Conservation (phyloP, 108 stramenopile species). For the Conticribra weissflogii region DNA sequence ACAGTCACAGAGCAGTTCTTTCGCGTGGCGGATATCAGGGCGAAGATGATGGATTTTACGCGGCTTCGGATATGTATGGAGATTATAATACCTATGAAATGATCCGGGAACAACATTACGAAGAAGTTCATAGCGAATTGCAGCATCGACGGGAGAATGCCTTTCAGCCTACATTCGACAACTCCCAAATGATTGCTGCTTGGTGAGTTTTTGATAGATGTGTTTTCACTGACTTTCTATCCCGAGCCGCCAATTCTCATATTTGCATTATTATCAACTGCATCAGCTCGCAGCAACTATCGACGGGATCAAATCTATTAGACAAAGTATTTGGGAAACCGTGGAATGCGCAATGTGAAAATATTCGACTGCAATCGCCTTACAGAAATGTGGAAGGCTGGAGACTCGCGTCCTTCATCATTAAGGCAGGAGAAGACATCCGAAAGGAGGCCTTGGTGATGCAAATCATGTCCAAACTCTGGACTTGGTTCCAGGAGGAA, state of each 20-base stretch:
- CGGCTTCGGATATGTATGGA: constrained; percentile 17
- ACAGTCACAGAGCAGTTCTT: constrained; percentile 30
- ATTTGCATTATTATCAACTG: neutral
- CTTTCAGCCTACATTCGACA: constrained; percentile 11
- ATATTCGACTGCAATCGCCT: constrained; percentile 73
- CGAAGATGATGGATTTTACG: constrained; percentile 20
- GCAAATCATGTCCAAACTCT: constrained; percentile 81
- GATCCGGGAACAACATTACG: constrained; percentile 66
- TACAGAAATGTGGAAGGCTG: constrained; percentile 81
- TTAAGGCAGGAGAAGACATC: constrained; percentile 93
- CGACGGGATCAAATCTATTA: constrained; percentile 52
- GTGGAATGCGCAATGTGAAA: constrained; percentile 75
- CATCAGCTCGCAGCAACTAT: constrained; percentile 14
- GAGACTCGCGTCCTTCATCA: constrained; percentile 83
- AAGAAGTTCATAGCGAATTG: constrained; percentile 70
- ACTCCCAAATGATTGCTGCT: constrained; percentile 13
- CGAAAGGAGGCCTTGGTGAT: constrained; percentile 88
- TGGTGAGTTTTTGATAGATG: constrained; percentile 2
- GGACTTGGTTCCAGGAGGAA: constrained; percentile 77
- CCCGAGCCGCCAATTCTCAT: too few relatives aligned
- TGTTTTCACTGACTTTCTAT: neutral
- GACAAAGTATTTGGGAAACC: constrained; percentile 79
- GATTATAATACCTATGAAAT: constrained; percentile 53
- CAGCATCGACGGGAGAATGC: constrained; percentile 37
- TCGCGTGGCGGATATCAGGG: constrained; percentile 44